Evolutionary conservation across 176 grass and related monocot species (phyloP), one percentile per base, ranked within the genome.

Genomic region (Otatea glauca): DNA sequence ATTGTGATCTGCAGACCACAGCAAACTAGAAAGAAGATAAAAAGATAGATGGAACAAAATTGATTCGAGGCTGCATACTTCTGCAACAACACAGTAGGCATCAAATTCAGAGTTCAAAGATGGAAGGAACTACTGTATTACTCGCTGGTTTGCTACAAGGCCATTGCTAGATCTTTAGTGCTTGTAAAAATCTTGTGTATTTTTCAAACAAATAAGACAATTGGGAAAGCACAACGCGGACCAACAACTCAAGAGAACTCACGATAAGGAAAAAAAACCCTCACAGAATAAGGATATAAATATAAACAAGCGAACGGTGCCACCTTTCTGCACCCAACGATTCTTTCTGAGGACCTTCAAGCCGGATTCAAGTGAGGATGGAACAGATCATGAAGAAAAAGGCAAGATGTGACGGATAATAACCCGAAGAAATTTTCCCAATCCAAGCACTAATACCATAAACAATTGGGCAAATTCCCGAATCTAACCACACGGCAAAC

Each of bases 181-280:
- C 75, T 39, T 41, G 21, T 14, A 42, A 16, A 56, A 63, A 25
- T 42, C 15, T 2, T 81, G 5, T 4, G 50, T 48, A 45, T 65
- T 48, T 58, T 48, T 58, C 9, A 8, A 56, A 7, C 5, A 44
- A 60, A 47, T 21, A 70, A 44, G 32, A 5, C 11, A 49, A 79
- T 34, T 6, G 56, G 8, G 56, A 17, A 6, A 59, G 42, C 9
- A 72, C 10, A n/a, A 34, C 6, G 21, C 48, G 17, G 1, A 23
- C n/a, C 56, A 37, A 74, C 25, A 51, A 51, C 38, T 74, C 47
- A 47, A 83, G 29, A 72, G 1, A 65, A 63, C 25, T 73, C 70
- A 73, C 13, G 15, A 13, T 0, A 39, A 75, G 50, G 50, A 21
- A 7, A 8, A 9, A n/a, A 21, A 9, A 5, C 21, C 14, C n/a